Evolutionary conservation across 108 stramenopile species (phyloP).

Genomic region (Skeletonema menzelii): DNA sequence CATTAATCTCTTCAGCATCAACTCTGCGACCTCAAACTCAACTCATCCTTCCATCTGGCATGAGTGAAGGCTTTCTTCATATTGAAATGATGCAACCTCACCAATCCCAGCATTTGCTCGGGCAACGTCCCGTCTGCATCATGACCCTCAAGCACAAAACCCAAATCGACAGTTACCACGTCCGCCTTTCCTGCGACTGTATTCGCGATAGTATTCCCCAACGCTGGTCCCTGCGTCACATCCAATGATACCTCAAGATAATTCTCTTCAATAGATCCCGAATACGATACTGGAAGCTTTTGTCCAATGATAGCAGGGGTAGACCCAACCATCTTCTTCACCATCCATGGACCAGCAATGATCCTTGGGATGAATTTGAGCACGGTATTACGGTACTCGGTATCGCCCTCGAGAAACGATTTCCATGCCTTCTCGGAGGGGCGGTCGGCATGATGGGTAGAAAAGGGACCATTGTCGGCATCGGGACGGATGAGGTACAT

Average conservation of each 20-base stretch:
- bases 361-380: constrained; percentile 51
- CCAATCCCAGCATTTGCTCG: constrained; percentile 44
- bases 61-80: constrained; percentile 42
- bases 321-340: constrained; percentile 58
- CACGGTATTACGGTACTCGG: constrained; percentile 31
- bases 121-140: constrained; percentile 41
- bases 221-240: constrained; percentile 47
- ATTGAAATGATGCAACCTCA: constrained; percentile 51
- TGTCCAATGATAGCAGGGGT: constrained; percentile 55
- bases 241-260: constrained; percentile 51
- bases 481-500: constrained; percentile 44
- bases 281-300: constrained; percentile 48
- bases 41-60: constrained; percentile 35
- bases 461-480: constrained; percentile 46
- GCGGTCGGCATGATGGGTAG: constrained; percentile 9
- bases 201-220: constrained; percentile 52
- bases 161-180: constrained; percentile 49
- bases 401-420: constrained; percentile 35
- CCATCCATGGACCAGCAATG: constrained; percentile 47
- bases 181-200: constrained; percentile 50
- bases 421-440: constrained; percentile 47
- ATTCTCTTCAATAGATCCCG: constrained; percentile 44
- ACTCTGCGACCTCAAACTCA: not conserved
- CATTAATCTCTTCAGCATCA: not conserved
- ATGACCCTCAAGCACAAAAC: constrained; percentile 51